Percentiles rank a stretch among this genome's conserved stretches.
Conservation (phyloP, 108 stramenopile genomes). For the Nitzschia palea region DNA sequence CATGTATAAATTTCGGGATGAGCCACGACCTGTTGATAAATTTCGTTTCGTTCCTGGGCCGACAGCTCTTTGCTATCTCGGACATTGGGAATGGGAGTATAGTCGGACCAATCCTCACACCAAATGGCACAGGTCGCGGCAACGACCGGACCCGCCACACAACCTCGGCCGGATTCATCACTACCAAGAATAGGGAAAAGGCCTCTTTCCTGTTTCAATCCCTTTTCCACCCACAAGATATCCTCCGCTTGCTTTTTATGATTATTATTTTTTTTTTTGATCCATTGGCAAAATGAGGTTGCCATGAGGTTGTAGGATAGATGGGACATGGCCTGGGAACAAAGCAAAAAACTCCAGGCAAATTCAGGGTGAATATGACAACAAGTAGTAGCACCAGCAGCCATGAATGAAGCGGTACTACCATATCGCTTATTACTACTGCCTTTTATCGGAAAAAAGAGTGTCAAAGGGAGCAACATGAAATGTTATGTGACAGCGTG, state of each 20-base stretch:
- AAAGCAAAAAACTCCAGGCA: too few relatives aligned
- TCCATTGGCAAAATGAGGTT: too few relatives aligned
- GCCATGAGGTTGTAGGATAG: too few relatives aligned
- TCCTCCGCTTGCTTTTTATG: not conserved
- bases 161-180: slow-evolving; percentile 80
- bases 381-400: too few relatives aligned
- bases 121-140: slow-evolving; percentile 64
- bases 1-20: slow-evolving; percentile 51
- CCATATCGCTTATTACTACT: too few relatives aligned
- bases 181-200: slow-evolving; percentile 52
- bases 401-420: too few relatives aligned
- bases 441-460: too few relatives aligned
- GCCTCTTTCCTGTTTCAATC: not conserved
- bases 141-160: slow-evolving; percentile 78
- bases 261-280: not conserved
- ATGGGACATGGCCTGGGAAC: too few relatives aligned
- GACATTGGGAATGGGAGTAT: slow-evolving; percentile 11
- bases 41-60: slow-evolving; percentile 36
- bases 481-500: too few relatives aligned
- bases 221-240: not conserved
- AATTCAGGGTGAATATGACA: too few relatives aligned
- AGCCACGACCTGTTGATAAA: slow-evolving; percentile 49
- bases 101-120: slow-evolving; percentile 1
- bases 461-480: too few relatives aligned
- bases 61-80: slow-evolving; percentile 68